These are phyloP conservation scores for Colletotrichum orchidophilum DNA, from an alignment of 2,329 filamentous ascomycete species.

Conservation along the genomic window DNA sequence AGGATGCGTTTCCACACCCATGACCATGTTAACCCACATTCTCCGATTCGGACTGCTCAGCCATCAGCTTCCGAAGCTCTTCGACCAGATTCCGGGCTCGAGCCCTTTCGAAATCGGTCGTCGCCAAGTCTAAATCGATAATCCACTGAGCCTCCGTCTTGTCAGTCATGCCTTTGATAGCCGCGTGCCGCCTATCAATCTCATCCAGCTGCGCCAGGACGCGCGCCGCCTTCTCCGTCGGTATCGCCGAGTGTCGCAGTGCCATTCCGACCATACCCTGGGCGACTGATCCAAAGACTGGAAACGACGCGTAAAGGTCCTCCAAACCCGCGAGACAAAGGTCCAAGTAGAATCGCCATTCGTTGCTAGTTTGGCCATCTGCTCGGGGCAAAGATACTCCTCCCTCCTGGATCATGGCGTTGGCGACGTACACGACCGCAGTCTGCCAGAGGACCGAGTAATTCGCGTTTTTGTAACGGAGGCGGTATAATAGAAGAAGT, in stretches of 20 bases:
- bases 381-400: neutral
- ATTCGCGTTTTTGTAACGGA: neutral
- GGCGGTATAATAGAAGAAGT: slow-evolving; percentile 1
- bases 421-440: slow-evolving; percentile 10
- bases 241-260: slow-evolving; percentile 1
- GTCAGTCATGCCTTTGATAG: neutral
- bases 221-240: neutral
- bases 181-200: neutral
- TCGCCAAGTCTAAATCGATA: neutral
- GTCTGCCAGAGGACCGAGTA: slow-evolving; percentile 19
- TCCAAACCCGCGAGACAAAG: neutral
- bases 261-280: slow-evolving; percentile 14
- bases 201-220: neutral
- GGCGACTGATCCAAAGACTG: neutral
- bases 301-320: neutral
- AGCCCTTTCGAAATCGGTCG: neutral
- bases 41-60: neutral
- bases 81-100: neutral
- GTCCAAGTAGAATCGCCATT: neutral
- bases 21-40: neutral
- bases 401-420: slow-evolving; percentile 6
- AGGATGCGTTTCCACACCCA: neutral
- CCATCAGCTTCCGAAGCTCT: slow-evolving; percentile 1
- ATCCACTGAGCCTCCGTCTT: slow-evolving; percentile 6
- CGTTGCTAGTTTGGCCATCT: neutral